Conservation (phyloP, 441 rosid genomes). For the Iberis amara region DNA sequence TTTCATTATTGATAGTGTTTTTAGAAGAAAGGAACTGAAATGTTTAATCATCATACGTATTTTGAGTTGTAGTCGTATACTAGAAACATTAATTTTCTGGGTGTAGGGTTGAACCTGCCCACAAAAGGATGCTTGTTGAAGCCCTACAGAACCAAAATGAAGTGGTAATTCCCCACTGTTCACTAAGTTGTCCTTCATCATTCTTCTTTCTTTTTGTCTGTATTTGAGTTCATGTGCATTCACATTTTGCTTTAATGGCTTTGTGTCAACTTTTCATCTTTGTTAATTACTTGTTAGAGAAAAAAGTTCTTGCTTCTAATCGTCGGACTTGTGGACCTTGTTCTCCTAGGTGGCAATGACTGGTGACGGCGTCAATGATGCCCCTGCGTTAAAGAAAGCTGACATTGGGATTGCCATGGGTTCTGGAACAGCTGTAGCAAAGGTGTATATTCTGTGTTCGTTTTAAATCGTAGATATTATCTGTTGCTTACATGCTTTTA, state of each 20-base stretch:
- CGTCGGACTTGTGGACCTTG: constrained; percentile 10
- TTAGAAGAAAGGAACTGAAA: constrained; percentile 4
- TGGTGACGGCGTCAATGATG: constrained; percentile 99
- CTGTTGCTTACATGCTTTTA: constrained; percentile 1
- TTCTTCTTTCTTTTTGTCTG: constrained; percentile 1
- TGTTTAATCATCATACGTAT: constrained; percentile 12
- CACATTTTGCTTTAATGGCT: not conserved
- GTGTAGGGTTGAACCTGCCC: constrained; percentile 93
- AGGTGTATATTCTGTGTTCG: constrained; percentile 44
- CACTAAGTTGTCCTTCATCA: constrained; percentile 14
- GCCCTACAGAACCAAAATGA: constrained; percentile 94
- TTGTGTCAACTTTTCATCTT: not conserved
- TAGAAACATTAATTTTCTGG: constrained; percentile 24
- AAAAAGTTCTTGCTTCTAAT: constrained; percentile 5
- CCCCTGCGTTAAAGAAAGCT: constrained; percentile 97
- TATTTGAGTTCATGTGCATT: constrained; percentile 6
- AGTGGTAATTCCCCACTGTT: constrained; percentile 56
- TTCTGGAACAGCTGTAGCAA: constrained; percentile 99
- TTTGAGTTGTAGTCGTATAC: constrained; percentile 19
- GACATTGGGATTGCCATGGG: constrained; percentile 99
- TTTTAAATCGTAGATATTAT: constrained; percentile 2
- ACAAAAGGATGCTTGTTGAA: constrained; percentile 98
- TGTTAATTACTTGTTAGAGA: constrained; percentile 2
- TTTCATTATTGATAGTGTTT: constrained; percentile 2
- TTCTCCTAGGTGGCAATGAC: constrained; percentile 92